A percentile compares a stretch with the other conserved stretches of the same genome.
phyloP scores from a whole-genome alignment of 2,329 filamentous ascomycete species.

The Periconia digitata region DNA sequence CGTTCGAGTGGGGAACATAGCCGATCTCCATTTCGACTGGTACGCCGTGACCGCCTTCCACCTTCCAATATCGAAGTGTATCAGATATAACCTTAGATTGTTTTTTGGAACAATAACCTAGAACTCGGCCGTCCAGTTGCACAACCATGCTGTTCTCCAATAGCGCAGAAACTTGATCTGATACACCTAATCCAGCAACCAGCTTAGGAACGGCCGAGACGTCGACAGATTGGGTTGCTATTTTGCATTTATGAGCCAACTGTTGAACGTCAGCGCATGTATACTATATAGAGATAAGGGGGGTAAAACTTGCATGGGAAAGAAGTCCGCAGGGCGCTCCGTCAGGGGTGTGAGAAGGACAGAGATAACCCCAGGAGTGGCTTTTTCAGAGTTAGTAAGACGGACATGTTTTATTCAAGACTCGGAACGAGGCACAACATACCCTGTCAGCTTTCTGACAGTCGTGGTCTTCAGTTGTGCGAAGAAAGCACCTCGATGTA shows the following conservation, averaged over 20 bases:
- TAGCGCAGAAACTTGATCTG: constrained; percentile 73
- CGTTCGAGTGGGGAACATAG: constrained; percentile 81
- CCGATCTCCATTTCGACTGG: constrained; percentile 88
- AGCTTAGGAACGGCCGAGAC: constrained; percentile 73
- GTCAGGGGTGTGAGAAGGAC: constrained; percentile 96
- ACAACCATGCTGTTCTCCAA: constrained; percentile 83
- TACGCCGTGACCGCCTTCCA: constrained; percentile 70
- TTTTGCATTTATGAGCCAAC: constrained; percentile 89
- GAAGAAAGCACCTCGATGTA: constrained; percentile 98
- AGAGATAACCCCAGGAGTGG: constrained; percentile 98
- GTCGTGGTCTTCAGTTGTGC: constrained; percentile 96
- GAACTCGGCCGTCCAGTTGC: constrained; percentile 83
- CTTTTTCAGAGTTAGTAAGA: no score
- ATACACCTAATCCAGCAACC: constrained; percentile 77
- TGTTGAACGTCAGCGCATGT: no score
- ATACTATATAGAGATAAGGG: no score
- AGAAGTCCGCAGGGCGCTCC: constrained; percentile 91
- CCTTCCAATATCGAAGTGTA: constrained; percentile 92
- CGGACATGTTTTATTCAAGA: no score
- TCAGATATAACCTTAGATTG: constrained; percentile 82
- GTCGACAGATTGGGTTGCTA: constrained; percentile 76
- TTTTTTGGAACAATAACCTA: constrained; percentile 87
- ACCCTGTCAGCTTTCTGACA: constrained; percentile 93
- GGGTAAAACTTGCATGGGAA: no score
- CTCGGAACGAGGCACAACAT: no score